Conservation (phyloP, 768 basidiomycete genomes). For the Boletus fagicola region DNA sequence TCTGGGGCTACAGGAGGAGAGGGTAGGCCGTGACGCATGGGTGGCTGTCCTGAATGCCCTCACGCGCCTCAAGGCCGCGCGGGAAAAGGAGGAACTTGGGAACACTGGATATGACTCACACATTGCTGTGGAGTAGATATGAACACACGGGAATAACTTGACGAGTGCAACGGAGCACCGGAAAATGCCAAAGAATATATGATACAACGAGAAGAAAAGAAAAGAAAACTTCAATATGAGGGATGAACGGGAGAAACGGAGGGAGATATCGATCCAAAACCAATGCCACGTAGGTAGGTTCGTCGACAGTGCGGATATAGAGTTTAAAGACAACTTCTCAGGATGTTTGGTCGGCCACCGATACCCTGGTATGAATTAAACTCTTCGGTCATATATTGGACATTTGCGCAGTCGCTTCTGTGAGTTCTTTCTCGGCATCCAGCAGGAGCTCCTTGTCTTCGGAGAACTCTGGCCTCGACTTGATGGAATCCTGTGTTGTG, state of each 20-base stretch:
- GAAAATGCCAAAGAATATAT: neutral
- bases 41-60: constrained; percentile 68
- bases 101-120: constrained; percentile 9
- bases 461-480: constrained; percentile 29
- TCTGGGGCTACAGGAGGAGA: constrained; percentile 74
- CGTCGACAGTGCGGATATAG: constrained; percentile 21
- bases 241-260: constrained; percentile 13
- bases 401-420: constrained; percentile 48
- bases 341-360: constrained; percentile 12
- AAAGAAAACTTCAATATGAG: constrained; percentile 5
- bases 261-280: neutral
- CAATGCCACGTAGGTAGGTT: neutral
- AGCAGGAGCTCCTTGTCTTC: constrained; percentile 41
- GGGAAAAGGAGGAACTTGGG: constrained; percentile 24
- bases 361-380: constrained; percentile 21
- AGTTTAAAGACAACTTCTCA: constrained; percentile 18
- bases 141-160: constrained; percentile 23
- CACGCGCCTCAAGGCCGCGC: constrained; percentile 53
- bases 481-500: constrained; percentile 28
- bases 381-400: constrained; percentile 2
- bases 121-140: constrained; percentile 17
- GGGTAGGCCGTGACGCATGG: constrained; percentile 77
- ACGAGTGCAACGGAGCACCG: constrained; percentile 3
- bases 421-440: constrained; percentile 59
- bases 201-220: constrained; percentile 12